A percentile compares a stretch with the other conserved stretches of the same genome.
These are phyloP conservation scores for Reutealis trisperma DNA, from an alignment of 345 rosid species.

Conservation along the genomic window DNA sequence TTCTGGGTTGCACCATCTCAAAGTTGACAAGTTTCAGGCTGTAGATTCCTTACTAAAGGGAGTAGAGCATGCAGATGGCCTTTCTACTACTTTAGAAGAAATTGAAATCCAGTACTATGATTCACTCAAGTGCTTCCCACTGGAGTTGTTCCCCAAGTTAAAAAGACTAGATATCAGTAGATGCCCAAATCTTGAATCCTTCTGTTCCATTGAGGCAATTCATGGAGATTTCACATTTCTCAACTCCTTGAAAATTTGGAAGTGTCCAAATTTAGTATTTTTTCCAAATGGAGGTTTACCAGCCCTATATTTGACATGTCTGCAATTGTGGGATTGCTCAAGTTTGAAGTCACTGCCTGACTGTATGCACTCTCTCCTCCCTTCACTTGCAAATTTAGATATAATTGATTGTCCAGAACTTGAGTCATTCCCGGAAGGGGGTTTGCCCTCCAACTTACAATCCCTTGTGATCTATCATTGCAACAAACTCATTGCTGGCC, in stretches of 20 bases:
- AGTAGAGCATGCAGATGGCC: neutral
- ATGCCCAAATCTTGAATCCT: slow-evolving; percentile 9
- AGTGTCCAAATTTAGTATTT: neutral
- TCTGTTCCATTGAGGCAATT: neutral
- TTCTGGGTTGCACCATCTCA: neutral
- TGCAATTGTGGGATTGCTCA: neutral
- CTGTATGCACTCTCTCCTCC: neutral
- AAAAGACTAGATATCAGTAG: neutral
- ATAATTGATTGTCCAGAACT: neutral
- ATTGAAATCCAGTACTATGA: neutral
- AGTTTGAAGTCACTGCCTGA: neutral
- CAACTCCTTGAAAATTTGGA: neutral
- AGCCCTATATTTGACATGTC: neutral
- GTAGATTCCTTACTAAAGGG: slow-evolving; percentile 7
- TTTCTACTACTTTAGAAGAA: neutral
- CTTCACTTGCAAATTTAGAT: neutral
- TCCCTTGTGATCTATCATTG: neutral
- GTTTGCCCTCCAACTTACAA: neutral
- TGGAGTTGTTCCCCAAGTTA: too few relatives aligned
- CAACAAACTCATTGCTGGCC: neutral
- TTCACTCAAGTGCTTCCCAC: neutral
- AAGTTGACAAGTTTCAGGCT: neutral
- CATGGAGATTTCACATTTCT: neutral
- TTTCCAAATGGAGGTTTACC: neutral
- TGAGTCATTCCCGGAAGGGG: neutral